phyloP scores from a whole-genome alignment of 306 rosid genomes.

The Gillenia trifoliata region DNA sequence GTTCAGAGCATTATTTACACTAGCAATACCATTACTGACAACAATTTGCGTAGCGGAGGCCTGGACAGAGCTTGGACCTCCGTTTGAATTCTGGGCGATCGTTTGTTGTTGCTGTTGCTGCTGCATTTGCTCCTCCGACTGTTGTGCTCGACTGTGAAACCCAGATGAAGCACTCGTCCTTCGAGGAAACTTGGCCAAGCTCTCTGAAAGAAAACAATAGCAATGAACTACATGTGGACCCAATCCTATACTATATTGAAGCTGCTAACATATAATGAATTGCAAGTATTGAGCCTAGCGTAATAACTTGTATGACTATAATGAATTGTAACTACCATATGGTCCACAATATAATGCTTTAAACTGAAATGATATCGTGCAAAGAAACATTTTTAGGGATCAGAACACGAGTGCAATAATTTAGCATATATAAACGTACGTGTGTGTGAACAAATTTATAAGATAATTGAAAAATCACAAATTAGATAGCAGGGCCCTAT shows the following conservation, averaged over 20 bases:
- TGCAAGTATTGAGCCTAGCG: background rate
- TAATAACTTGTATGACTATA: background rate
- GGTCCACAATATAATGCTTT: background rate
- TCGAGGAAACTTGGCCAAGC: conserved; percentile 88
- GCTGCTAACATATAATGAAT: background rate
- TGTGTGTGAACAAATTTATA: background rate
- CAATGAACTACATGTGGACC: background rate
- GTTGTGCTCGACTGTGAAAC: conserved; percentile 60
- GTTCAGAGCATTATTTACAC: conserved; percentile 60
- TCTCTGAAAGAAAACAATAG: conserved; percentile 46
- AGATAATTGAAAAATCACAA: background rate
- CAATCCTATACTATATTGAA: background rate
- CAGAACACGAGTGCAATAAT: background rate
- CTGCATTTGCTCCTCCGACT: conserved; percentile 58
- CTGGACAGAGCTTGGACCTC: conserved; percentile 56
- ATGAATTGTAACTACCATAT: background rate
- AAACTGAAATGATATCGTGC: background rate
- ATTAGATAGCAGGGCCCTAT: background rate
- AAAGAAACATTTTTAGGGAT: background rate
- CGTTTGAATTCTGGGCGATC: conserved; percentile 44
- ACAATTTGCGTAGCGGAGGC: conserved; percentile 59
- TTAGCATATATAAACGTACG: background rate
- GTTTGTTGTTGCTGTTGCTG: conserved; percentile 58
- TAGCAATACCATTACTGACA: conserved; percentile 68
- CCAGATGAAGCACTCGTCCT: conserved; percentile 63